Conservation (phyloP, 768 basidiomycete species). For the Lactarius quietus region DNA sequence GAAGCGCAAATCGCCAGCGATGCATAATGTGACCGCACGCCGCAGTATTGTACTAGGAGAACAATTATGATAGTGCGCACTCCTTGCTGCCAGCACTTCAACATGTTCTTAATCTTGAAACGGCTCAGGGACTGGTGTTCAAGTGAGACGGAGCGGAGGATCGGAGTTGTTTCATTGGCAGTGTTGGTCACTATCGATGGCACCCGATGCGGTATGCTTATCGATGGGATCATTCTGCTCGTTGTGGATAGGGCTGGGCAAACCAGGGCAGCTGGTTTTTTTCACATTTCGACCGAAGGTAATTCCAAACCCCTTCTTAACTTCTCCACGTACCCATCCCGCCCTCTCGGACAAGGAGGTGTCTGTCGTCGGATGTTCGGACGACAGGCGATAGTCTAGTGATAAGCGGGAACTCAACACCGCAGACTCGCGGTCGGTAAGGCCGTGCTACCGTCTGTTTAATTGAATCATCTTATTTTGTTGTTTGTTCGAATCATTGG, state of each 20-base stretch:
- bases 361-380: background rate
- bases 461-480: background rate
- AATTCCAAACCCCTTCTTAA: background rate
- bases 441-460: background rate
- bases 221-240: background rate
- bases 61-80: background rate
- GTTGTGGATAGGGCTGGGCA: background rate
- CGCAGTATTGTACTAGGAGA: background rate
- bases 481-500: background rate
- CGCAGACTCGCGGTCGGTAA: background rate
- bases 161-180: background rate
- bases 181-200: background rate
- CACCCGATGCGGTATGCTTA: background rate
- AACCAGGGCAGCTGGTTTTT: background rate
- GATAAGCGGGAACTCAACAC: background rate
- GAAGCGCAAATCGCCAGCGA: background rate
- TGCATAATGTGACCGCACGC: background rate
- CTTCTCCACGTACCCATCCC: background rate
- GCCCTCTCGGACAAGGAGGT: background rate
- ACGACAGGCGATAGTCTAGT: background rate
- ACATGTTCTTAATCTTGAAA: background rate
- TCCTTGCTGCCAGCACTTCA: background rate
- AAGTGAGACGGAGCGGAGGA: background rate
- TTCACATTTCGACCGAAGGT: conserved; percentile 9
- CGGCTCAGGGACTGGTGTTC: background rate